These are phyloP conservation scores for Tetrahymena malaccensis DNA, from an alignment of 73 alveolate species.

Conservation along the genomic window DNA sequence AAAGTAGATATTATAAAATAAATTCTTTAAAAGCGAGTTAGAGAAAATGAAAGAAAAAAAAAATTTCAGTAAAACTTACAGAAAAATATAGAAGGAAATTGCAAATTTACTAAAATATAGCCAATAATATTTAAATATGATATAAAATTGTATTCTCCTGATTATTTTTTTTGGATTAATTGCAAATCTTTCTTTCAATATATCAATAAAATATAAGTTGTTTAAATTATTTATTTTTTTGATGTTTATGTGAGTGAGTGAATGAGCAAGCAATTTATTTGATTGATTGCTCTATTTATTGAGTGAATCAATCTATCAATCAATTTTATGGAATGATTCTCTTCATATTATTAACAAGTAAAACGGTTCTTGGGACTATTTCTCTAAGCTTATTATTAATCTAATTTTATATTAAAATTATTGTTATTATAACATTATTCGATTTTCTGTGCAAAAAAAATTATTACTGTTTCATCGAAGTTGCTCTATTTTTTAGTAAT, in stretches of 20 bases:
- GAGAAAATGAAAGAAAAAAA: not conserved
- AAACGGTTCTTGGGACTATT: not conserved
- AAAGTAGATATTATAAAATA: no score
- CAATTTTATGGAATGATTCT: not conserved
- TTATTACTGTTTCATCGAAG: not conserved
- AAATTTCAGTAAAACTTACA: not conserved
- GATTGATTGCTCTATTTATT: not conserved
- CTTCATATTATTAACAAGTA: not conserved
- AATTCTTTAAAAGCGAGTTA: not conserved
- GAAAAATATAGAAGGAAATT: not conserved
- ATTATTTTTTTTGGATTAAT: not conserved
- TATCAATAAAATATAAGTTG: not conserved
- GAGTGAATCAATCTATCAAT: not conserved
- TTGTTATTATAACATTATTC: not conserved
- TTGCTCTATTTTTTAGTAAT: not conserved
- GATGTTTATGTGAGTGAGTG: not conserved
- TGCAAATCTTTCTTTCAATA: not conserved
- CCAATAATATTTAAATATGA: not conserved
- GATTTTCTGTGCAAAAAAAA: not conserved
- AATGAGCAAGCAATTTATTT: not conserved
- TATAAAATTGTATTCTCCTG: not conserved
- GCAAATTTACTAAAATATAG: not conserved
- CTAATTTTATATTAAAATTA: not conserved
- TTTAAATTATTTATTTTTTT: not conserved
- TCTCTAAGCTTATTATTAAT: not conserved